Evolutionary conservation across 73 alveolate species (phyloP).

Genomic region (Paramecium sonneborni): DNA sequence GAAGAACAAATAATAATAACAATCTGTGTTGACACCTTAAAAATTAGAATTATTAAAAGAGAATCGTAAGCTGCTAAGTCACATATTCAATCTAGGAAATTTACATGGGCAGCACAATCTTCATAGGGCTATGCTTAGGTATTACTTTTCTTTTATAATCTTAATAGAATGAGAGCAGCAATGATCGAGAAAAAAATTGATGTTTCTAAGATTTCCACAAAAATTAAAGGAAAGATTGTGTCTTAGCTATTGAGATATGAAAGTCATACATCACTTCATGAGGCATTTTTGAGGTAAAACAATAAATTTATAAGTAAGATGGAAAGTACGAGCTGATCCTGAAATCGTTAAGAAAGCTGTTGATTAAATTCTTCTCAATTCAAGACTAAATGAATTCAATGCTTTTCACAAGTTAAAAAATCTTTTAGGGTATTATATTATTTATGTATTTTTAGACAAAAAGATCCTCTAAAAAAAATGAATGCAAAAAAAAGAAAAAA

Average conservation of each 20-base stretch:
- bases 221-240: not conserved
- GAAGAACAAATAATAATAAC: not conserved
- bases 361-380: slow-evolving; percentile 17
- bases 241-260: not conserved
- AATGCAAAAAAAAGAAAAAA: slow-evolving; percentile 7
- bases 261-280: not conserved
- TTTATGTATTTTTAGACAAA: not conserved
- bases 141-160: not conserved
- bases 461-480: not conserved
- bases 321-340: slow-evolving; percentile 47
- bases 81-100: not conserved
- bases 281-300: slow-evolving; percentile 43
- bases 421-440: not conserved
- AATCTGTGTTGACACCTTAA: not conserved
- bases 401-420: slow-evolving; percentile 5
- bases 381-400: slow-evolving; percentile 42
- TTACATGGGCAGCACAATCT: not conserved
- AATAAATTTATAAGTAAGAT: not conserved
- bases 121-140: not conserved
- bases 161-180: not conserved
- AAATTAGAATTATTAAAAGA: not conserved
- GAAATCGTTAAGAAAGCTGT: slow-evolving; percentile 35
- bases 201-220: not conserved
- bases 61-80: not conserved
- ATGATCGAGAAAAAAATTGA: not conserved